phyloP scores from a whole-genome alignment of 1,139 yeast genomes.

The Pneumocystis jirovecii region DNA sequence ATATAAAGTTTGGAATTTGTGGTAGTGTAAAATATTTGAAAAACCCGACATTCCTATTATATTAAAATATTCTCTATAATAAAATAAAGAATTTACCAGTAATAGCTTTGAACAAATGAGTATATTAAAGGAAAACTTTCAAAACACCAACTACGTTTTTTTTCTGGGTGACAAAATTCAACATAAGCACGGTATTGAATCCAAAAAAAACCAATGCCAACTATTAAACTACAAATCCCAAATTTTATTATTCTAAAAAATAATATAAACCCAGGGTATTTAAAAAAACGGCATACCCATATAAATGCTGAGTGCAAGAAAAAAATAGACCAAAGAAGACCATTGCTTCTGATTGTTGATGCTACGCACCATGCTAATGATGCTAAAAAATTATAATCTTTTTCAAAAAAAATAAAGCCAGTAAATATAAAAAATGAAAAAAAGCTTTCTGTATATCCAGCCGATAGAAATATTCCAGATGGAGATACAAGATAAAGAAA shows the following conservation, averaged over 20 bases:
- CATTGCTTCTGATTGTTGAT: constrained; percentile 58
- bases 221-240: constrained; percentile 20
- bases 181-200: constrained; percentile 41
- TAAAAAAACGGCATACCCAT: background rate
- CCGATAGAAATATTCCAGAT: constrained; percentile 64
- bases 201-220: constrained; percentile 34
- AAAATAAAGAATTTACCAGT: constrained; percentile 32
- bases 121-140: constrained; percentile 44
- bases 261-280: background rate
- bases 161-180: constrained; percentile 42
- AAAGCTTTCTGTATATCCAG: constrained; percentile 64
- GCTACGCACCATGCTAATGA: constrained; percentile 46
- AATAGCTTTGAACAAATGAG: constrained; percentile 58
- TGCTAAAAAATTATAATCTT: constrained; percentile 33
- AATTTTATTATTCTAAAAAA: constrained; percentile 1
- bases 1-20: constrained; percentile 70
- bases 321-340: constrained; percentile 53
- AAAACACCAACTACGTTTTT: constrained; percentile 56
- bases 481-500: constrained; percentile 49
- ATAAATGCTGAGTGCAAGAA: constrained; percentile 39
- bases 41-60: constrained; percentile 49
- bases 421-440: constrained; percentile 51
- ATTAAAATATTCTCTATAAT: background rate
- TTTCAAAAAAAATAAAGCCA: constrained; percentile 38
- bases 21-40: constrained; percentile 65